These are phyloP conservation scores for Melastoma malabathricum DNA, from an alignment of 345 rosid species.

Conservation along the genomic window DNA sequence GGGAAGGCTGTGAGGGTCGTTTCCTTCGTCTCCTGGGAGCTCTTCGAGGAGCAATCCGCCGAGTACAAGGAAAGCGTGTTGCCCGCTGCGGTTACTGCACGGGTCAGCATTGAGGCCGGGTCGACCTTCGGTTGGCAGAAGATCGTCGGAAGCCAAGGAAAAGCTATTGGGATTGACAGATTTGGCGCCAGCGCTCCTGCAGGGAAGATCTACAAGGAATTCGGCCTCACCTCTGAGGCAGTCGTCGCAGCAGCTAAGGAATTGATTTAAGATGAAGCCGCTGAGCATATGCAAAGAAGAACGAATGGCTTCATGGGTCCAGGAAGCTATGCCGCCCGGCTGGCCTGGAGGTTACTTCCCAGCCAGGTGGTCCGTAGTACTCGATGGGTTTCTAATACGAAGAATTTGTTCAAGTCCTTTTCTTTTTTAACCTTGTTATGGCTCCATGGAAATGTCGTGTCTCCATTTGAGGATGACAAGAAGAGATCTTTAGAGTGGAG, in stretches of 20 bases:
- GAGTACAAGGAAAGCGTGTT: slow-evolving; percentile 82
- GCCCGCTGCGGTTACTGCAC: slow-evolving; percentile 58
- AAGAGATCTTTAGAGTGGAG: too few relatives aligned
- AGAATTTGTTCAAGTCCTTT: too few relatives aligned
- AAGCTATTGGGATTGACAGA: slow-evolving; percentile 62
- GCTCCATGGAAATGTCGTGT: too few relatives aligned
- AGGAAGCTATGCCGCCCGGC: not conserved
- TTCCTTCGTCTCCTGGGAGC: slow-evolving; percentile 87
- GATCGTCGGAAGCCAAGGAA: slow-evolving; percentile 65
- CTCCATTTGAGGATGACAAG: too few relatives aligned
- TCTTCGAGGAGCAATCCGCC: slow-evolving; percentile 62
- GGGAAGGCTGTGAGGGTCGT: slow-evolving; percentile 96
- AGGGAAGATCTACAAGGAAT: slow-evolving; percentile 68
- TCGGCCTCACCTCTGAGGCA: slow-evolving; percentile 57
- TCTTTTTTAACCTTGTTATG: too few relatives aligned
- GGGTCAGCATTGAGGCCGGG: slow-evolving; percentile 92
- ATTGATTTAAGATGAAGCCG: slow-evolving; percentile 17
- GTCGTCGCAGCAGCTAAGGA: slow-evolving; percentile 65
- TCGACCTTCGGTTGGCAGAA: slow-evolving; percentile 84
- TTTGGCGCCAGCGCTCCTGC: slow-evolving; percentile 99
- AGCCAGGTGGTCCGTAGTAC: too few relatives aligned
- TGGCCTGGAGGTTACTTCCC: too few relatives aligned
- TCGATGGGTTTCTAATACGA: too few relatives aligned
- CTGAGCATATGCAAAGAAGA: not conserved
- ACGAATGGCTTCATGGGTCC: not conserved